These are phyloP conservation scores for Rhynchospora pubera DNA, from an alignment of 176 grass and related monocot genomes.

Conservation along the genomic window DNA sequence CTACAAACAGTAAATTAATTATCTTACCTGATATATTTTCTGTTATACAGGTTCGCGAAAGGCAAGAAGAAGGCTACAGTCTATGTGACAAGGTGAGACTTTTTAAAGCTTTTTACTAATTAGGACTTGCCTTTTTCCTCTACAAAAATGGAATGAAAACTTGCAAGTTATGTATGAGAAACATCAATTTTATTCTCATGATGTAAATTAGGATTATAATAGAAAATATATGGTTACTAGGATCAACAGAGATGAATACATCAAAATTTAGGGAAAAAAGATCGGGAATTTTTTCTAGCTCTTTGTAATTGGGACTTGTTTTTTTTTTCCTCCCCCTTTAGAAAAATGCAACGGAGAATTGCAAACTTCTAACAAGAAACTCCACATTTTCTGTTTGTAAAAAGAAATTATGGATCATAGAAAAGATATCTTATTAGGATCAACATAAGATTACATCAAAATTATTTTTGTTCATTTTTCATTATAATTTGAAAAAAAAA, in stretches of 20 bases:
- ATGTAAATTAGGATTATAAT: too few species aligned
- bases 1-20: too few species aligned
- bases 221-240: too few species aligned
- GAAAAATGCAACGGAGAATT: neutral
- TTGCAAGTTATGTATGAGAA: too few species aligned
- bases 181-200: too few species aligned
- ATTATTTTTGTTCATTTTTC: neutral
- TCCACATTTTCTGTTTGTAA: neutral
- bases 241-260: too few species aligned
- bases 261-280: too few species aligned
- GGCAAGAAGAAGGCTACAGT: constrained; percentile 57
- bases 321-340: neutral
- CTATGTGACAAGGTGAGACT: constrained; percentile 57
- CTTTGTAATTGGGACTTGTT: neutral
- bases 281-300: neutral
- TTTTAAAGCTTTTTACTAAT: neutral
- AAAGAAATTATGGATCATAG: neutral
- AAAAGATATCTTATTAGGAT: neutral
- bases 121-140: too few species aligned
- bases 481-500: neutral
- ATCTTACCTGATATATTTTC: too few species aligned
- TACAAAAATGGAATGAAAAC: too few species aligned
- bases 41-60: constrained; percentile 50
- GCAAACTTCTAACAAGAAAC: neutral
- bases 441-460: neutral